Base-by-base conservation (phyloP, 202 grass and related monocot genomes). In the Cymbopogon flexuosus region DNA sequence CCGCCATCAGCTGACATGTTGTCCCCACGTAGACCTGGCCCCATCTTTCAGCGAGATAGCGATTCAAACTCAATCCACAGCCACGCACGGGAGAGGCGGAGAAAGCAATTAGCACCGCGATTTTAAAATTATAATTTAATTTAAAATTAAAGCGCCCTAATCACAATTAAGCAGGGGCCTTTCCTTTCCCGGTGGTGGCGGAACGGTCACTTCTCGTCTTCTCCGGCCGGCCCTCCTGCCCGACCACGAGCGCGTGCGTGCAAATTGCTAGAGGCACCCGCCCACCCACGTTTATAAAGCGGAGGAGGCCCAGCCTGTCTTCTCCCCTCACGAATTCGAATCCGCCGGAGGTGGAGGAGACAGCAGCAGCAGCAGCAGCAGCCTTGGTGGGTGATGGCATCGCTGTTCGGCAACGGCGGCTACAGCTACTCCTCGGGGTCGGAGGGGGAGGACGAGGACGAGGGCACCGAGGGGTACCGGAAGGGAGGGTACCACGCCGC, bases 401-500 rank as follows among this genome's bases (percentile, higher is more conserved):
- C 86, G 65, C 72, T 72, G 41, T 40, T 84, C 65, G 72, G 72
- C 43, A 65, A 61, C 78, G 30, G 67, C 62, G n/a, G 83, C 34
- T 58, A 29, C 65, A 13, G 36, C 58, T 81, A 49, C 72, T 90
- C 85, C 35, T 94, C 91, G 72, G 89, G 85, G 40, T 93, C 89
- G 81, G 85, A 68, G 18, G 92, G 80, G 67, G 89, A 88, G 70
- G 89, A 90, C n/a, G 95, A 98, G 40, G 95, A 98, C 46, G 95
- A 98, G 79, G 92, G 92, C 22, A 75, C 83, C 34, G 92, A 94
- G 10, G 92, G 83, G 67, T 98, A 98, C 86, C 86, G 95, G 40
- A 98, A 91, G 81, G 95, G 95, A 31, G 95, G 95, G 6, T 98
- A 98, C 82, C 90, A 98, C 73, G 92, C 92, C 12, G 95, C 89